A percentile compares a stretch with the other conserved stretches of the same genome.
These are phyloP conservation scores for Eimeria maxima DNA, from an alignment of 169 alveolate genomes.

Conservation along the genomic window DNA sequence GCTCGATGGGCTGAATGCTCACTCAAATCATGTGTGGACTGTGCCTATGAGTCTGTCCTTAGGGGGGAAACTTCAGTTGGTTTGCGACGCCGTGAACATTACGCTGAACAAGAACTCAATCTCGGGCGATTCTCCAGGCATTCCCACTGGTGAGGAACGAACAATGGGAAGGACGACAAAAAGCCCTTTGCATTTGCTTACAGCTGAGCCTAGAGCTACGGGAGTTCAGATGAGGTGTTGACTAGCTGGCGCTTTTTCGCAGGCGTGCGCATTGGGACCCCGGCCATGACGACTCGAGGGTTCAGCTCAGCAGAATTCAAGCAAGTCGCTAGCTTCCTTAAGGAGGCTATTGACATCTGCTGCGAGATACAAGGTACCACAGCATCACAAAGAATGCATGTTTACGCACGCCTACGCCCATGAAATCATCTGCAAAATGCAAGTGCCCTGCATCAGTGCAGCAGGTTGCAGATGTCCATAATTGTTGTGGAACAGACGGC, in stretches of 20 bases:
- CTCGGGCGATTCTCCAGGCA: slow-evolving; percentile 89
- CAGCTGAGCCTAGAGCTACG: neutral
- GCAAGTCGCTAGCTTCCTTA: slow-evolving; percentile 85
- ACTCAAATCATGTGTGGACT: neutral
- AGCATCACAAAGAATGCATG: neutral
- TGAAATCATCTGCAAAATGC: neutral
- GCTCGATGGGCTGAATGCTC: neutral
- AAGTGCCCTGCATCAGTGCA: neutral
- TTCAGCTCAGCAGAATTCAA: slow-evolving; percentile 91
- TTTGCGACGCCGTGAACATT: slow-evolving; percentile 92
- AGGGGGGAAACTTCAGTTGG: slow-evolving; percentile 86
- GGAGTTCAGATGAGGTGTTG: neutral
- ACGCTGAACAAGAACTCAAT: slow-evolving; percentile 94
- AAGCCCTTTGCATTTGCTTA: neutral
- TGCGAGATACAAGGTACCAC: slow-evolving; percentile 72
- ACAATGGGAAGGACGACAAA: neutral
- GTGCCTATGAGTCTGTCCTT: neutral
- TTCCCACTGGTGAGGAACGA: slow-evolving; percentile 65
- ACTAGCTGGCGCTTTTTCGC: neutral
- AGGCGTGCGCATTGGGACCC: slow-evolving; percentile 94
- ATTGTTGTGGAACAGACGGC: neutral
- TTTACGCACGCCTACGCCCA: neutral
- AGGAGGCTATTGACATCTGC: slow-evolving; percentile 84
- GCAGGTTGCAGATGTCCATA: neutral
- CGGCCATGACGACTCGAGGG: slow-evolving; percentile 97